Conservation (phyloP, 805 yeast species). For the Candida tammaniensis region DNA sequence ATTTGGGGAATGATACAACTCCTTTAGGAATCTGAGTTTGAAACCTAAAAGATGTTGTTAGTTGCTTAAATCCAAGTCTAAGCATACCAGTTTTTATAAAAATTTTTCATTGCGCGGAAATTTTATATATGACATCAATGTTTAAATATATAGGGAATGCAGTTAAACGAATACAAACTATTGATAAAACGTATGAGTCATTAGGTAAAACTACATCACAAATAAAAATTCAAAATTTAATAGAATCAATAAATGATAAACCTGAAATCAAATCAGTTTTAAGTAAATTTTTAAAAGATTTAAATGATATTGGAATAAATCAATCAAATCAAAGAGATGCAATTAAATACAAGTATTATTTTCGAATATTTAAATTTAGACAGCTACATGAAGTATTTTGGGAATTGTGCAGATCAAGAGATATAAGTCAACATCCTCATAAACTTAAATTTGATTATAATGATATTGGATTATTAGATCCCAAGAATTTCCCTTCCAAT, state of each 20-base stretch:
- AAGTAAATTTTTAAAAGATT: conserved; percentile 30
- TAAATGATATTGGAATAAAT: conserved; percentile 17
- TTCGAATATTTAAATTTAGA: conserved; percentile 14
- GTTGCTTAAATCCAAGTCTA: conserved; percentile 5
- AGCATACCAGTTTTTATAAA: conserved; percentile 1
- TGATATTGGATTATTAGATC: conserved; percentile 38
- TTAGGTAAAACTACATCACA: conserved; percentile 19
- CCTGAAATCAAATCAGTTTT: conserved; percentile 31
- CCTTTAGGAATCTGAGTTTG: too few relatives aligned
- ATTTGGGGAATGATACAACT: too few relatives aligned
- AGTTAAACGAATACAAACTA: conserved; percentile 3
- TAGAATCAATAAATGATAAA: conserved; percentile 19
- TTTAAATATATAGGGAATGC: not conserved
- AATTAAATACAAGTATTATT: conserved; percentile 6
- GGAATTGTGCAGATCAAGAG: conserved; percentile 29
- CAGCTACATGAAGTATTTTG: conserved; percentile 37
- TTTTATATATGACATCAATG: too few relatives aligned
- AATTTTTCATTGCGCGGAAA: conserved; percentile 2
- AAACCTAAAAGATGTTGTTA: too few relatives aligned
- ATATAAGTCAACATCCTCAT: conserved; percentile 31
- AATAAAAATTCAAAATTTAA: conserved; percentile 22
- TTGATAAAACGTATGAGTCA: conserved; percentile 10
- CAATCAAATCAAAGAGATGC: conserved; percentile 7
- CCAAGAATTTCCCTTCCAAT: conserved; percentile 28
- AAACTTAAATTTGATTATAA: conserved; percentile 18